Evolutionary conservation across 108 stramenopile species (phyloP).

Genomic region (Conticribra weissflogii): DNA sequence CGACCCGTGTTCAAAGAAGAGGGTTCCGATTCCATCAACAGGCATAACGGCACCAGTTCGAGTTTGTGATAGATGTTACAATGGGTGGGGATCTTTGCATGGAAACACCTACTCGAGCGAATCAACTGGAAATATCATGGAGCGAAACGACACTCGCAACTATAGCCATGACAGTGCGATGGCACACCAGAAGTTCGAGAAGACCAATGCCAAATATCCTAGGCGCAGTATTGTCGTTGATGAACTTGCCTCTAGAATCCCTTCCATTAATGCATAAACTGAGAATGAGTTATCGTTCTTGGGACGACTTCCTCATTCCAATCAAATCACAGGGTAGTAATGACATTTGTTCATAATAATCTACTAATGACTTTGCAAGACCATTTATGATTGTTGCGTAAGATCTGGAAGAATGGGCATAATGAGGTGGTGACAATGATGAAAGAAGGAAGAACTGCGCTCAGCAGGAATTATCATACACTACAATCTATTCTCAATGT

Average conservation of each 20-base stretch:
- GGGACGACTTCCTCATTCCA: too few species aligned
- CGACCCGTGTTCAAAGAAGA: conserved; percentile 90
- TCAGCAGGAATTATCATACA: too few species aligned
- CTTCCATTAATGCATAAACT: conserved; percentile 15
- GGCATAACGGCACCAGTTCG: conserved; percentile 85
- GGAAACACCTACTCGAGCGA: conserved; percentile 22
- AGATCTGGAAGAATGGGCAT: too few species aligned
- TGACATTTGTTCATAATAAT: too few species aligned
- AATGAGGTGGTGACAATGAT: too few species aligned
- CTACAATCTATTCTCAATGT: too few species aligned
- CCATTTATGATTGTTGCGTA: too few species aligned
- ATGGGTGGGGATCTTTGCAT: conserved; percentile 70
- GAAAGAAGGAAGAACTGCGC: too few species aligned
- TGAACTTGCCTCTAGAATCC: conserved; percentile 66
- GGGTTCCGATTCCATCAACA: conserved; percentile 83
- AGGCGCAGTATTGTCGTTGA: conserved; percentile 75
- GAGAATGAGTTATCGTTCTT: too few species aligned
- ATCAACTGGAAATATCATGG: not conserved
- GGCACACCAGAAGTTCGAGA: conserved; percentile 2
- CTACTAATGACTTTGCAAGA: too few species aligned
- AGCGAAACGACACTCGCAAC: not conserved
- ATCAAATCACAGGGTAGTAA: too few species aligned
- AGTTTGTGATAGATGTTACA: conserved; percentile 97
- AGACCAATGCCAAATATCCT: conserved; percentile 6
- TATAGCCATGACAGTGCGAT: too few species aligned